Percentiles rank a stretch among this genome's conserved stretches.
Conservation (phyloP, 257 asterid genomes). For the Eustoma russellianum region DNA sequence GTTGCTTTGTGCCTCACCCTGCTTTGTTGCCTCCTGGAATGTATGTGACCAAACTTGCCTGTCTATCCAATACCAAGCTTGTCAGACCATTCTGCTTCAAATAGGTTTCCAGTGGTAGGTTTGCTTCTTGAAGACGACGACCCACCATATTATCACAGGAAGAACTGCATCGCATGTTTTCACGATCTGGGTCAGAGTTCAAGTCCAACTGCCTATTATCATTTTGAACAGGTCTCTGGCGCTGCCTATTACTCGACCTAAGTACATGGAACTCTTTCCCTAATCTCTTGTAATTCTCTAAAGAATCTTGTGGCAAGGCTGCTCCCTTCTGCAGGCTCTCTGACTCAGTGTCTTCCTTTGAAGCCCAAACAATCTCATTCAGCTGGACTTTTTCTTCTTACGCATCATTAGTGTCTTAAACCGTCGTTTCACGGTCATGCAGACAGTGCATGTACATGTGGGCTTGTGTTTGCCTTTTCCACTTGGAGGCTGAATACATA, state of each 20-base stretch:
- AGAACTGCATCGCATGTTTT: conserved; percentile 18
- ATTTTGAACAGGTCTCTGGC: conserved; percentile 36
- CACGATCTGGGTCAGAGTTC: conserved; percentile 58
- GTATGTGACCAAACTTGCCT: conserved; percentile 29
- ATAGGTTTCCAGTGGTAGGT: conserved; percentile 67
- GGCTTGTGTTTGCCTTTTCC: conserved; percentile 98
- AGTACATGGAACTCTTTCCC: conserved; percentile 27
- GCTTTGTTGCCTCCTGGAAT: conserved; percentile 22
- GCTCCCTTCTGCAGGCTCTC: conserved; percentile 32
- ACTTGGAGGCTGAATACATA: conserved; percentile 98
- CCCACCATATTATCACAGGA: conserved; percentile 59
- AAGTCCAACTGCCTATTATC: conserved; percentile 51
- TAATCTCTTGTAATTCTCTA: conserved; percentile 24
- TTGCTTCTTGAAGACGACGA: conserved; percentile 85
- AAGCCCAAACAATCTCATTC: conserved; percentile 36
- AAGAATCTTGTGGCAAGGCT: conserved; percentile 18
- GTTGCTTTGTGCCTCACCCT: conserved; percentile 18
- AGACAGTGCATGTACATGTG: conserved; percentile 84
- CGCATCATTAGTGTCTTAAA: conserved; percentile 98
- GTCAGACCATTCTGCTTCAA: conserved; percentile 79
- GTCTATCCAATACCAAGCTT: conserved; percentile 57
- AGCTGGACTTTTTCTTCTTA: conserved; percentile 67
- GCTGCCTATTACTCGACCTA: conserved; percentile 27
- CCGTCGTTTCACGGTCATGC: conserved; percentile 94
- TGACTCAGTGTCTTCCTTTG: conserved; percentile 63